Evolutionary conservation across 495 filamentous ascomycete species (phyloP).

Genomic region (Elasticomyces elasticus): DNA sequence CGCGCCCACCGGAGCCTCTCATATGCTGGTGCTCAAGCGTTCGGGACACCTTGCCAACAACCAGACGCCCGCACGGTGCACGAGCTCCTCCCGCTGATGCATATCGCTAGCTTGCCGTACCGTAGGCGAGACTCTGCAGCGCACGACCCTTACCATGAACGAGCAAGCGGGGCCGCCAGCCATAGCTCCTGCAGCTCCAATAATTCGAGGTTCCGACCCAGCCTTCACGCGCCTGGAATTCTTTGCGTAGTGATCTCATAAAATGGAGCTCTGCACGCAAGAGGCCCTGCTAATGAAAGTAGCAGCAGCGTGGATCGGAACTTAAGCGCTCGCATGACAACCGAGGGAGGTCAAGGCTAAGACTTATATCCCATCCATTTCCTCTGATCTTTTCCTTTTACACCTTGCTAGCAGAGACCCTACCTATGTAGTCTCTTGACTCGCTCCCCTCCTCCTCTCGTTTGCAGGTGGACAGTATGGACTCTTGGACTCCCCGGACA

Average conservation of each 20-base stretch:
- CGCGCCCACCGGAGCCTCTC: too few relatives aligned
- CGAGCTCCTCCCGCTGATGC: not conserved
- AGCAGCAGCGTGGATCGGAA: constrained; percentile 16
- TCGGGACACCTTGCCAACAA: not conserved
- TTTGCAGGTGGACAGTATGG: constrained; percentile 19
- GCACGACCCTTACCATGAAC: not conserved
- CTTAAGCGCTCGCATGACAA: constrained; percentile 21
- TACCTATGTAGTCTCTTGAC: constrained; percentile 14
- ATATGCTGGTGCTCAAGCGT: not conserved
- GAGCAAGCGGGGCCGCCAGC: constrained; percentile 3
- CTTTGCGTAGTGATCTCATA: constrained; percentile 17
- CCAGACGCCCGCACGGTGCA: not conserved
- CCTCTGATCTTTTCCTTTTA: constrained; percentile 9
- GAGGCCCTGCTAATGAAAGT: constrained; percentile 15
- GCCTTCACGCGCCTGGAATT: constrained; percentile 5
- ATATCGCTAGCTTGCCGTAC: not conserved
- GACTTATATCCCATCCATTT: constrained; percentile 15
- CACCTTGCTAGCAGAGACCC: not conserved
- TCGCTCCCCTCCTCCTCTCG: constrained; percentile 14
- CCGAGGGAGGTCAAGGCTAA: constrained; percentile 14
- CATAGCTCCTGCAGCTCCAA: constrained; percentile 19
- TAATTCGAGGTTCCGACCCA: constrained; percentile 8
- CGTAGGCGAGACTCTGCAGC: not conserved
- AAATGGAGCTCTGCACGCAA: constrained; percentile 17
- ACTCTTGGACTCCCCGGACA: constrained; percentile 7